A percentile compares a stretch with the other conserved stretches of the same genome.
These are phyloP conservation scores for Sclerotinia nivalis DNA, from an alignment of 2,329 filamentous ascomycete species.

Conservation along the genomic window DNA sequence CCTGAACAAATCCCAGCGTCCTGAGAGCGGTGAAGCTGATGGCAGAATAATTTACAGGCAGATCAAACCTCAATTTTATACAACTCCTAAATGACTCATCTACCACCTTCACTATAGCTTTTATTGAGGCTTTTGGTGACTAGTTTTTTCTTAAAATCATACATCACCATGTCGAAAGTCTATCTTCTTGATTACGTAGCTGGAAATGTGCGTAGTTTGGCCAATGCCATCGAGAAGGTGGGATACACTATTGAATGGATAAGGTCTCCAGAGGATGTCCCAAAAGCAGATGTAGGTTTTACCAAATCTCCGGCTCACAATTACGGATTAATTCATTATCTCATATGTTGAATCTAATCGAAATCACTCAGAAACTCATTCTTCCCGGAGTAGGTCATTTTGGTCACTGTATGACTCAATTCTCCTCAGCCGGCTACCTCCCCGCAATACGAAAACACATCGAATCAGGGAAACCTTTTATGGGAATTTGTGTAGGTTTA, in stretches of 20 bases:
- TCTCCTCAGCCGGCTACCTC: slow-evolving; percentile 78
- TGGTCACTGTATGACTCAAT: slow-evolving; percentile 87
- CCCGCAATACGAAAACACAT: slow-evolving; percentile 83
- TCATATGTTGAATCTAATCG: background rate
- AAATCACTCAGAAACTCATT: slow-evolving; percentile 73
- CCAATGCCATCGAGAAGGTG: slow-evolving; percentile 95
- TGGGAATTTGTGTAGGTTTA: slow-evolving; percentile 94
- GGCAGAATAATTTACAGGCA: slow-evolving; percentile 15
- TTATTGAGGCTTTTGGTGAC: background rate
- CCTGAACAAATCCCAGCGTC: background rate
- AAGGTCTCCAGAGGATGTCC: slow-evolving; percentile 77
- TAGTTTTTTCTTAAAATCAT: background rate
- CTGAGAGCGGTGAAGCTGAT: background rate
- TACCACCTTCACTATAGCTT: background rate
- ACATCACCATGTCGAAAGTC: slow-evolving; percentile 68
- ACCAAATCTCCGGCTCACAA: background rate
- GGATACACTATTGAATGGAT: slow-evolving; percentile 95
- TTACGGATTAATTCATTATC: background rate
- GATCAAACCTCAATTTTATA: background rate
- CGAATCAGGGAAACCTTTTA: slow-evolving; percentile 88
- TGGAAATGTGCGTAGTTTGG: slow-evolving; percentile 92
- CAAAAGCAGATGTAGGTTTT: slow-evolving; percentile 72
- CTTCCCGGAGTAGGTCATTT: slow-evolving; percentile 97
- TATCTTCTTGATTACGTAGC: slow-evolving; percentile 87
- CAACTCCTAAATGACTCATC: slow-evolving; percentile 6